phyloP scores from a whole-genome alignment of 176 grass and related monocot genomes.

The Poa annua region DNA sequence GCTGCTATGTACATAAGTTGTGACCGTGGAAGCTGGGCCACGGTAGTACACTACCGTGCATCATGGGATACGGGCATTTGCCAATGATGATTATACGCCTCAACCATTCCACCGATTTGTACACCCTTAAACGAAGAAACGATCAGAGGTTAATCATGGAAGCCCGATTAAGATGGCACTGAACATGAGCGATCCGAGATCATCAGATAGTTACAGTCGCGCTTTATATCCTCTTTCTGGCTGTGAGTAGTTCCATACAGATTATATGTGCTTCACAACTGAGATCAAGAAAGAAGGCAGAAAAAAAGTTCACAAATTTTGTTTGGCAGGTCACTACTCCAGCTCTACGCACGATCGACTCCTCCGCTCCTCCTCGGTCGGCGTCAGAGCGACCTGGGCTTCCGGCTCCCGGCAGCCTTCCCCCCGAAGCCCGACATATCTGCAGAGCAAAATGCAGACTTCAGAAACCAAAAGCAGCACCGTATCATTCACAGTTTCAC shows the following conservation, averaged over 20 bases:
- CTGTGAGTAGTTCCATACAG: background rate
- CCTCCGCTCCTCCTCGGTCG: background rate
- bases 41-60: too few relatives aligned
- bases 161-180: slow-evolving; percentile 32
- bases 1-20: background rate
- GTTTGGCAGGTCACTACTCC: background rate
- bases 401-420: slow-evolving; percentile 25
- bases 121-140: background rate
- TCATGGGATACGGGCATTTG: too few relatives aligned
- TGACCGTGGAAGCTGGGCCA: background rate
- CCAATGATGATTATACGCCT: too few relatives aligned
- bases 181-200: background rate
- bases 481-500: too few relatives aligned
- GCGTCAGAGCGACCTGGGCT: slow-evolving; percentile 35
- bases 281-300: background rate
- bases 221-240: background rate
- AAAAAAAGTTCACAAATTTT: background rate
- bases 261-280: slow-evolving; percentile 9
- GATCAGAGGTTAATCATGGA: slow-evolving; percentile 8
- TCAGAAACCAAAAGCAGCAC: background rate
- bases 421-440: slow-evolving; percentile 41
- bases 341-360: background rate
- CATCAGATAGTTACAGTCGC: background rate
- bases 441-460: background rate
- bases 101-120: too few relatives aligned